Base-by-base conservation (phyloP, 23 red algal species). In the Gracilaria gracilis region DNA sequence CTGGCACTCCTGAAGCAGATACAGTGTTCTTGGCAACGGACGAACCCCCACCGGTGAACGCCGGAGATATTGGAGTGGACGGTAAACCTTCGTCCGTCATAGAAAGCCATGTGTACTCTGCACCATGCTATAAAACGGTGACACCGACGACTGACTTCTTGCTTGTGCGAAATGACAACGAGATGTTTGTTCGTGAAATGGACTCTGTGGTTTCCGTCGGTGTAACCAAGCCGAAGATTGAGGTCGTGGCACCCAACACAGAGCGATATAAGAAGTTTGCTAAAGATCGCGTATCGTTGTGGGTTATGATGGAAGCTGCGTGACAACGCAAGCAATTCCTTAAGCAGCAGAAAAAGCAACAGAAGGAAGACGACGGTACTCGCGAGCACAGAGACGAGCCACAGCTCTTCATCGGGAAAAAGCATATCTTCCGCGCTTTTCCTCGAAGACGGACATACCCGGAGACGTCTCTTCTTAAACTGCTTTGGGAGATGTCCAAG, bases 131-230 rank as follows among this genome's bases (percentile, higher is more conserved):
- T 8, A 66, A 73, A 16, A 66, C 62, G n/a, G 83, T 19, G 32
- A 55, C 82, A 24, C 59, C 53, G 20, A 69, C 75, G 11, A 89
- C 84, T 19, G 94, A 96, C 71, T 96, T 96, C 64, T 51, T 96
- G 28, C 57, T 96, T 64, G 81, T 96, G 8, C 83, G 84, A 39
- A 72, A 80, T 79, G 71, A 80, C 7, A 76, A 92, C 57, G 79
- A 88, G 14, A 81, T 91, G 84, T 98, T 64, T 86, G 91, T 98
- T n/a, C 75, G 96, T n/a, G 88, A 94, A 76, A 98, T 98, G 69
- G 96, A 98, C 72, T 85, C 85, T 47, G 79, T 95, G 4, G 57
- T 98, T 23, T 84, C 96, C 4, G 71, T 98, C 7, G 93, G 96
- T 28, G 74, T 86, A 14, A 93, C 88, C 14, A 92, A 98, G 67